Base-by-base conservation (phyloP, 192 early-diverging fungal species). In the Tieghemiomyces parasiticus region DNA sequence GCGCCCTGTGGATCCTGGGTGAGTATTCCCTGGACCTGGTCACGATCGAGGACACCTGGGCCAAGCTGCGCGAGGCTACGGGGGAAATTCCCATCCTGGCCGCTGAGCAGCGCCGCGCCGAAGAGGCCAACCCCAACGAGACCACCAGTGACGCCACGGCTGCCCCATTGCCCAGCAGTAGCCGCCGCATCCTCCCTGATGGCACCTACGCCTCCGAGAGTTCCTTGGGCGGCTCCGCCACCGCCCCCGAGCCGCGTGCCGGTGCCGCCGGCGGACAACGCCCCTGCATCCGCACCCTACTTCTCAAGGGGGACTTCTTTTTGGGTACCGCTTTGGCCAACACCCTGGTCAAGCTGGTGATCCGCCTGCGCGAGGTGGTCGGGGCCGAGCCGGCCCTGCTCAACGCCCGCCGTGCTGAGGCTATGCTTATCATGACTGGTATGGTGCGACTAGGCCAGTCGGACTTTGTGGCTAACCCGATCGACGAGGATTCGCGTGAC, bases 201-300 rank as follows among this genome's bases (percentile, higher is more conserved):
- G 95, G 95, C 28, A 97, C 94, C 0, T 99, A 99, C 65, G 95
- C 94, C 4, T 92, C 94, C 16, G 94, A 99, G 69, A 90, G 84
- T 67, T 88, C 92, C 22, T 81, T 92, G 62, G 82, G 85, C 0
- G 71, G 75, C 2, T 69, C 67, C 3, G 68, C 78, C 2, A 42
- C 73, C 10, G 52, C 73, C 32, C 48, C 71, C 44, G 65, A 68
- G 52, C 70, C 71, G 35, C 34, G 74, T 29, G 78, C 78, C 78
- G 38, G 65, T 70, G 63, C 70, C 77, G 50, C 69, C 77, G 50
- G 73, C 68, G 48, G 87, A 87, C 61, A 62, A 69, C 69, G 70
- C 62, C 68, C 64, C 38, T 67, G 67, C 12, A 46, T 70, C 29
- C 67, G 73, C 60, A 83, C 86, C 2, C 78, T 99, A 62, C 71